A percentile compares a stretch with the other conserved stretches of the same genome.
Conservation (phyloP, 2,329 filamentous ascomycete species). For the Paraconiothyrium sp. region DNA sequence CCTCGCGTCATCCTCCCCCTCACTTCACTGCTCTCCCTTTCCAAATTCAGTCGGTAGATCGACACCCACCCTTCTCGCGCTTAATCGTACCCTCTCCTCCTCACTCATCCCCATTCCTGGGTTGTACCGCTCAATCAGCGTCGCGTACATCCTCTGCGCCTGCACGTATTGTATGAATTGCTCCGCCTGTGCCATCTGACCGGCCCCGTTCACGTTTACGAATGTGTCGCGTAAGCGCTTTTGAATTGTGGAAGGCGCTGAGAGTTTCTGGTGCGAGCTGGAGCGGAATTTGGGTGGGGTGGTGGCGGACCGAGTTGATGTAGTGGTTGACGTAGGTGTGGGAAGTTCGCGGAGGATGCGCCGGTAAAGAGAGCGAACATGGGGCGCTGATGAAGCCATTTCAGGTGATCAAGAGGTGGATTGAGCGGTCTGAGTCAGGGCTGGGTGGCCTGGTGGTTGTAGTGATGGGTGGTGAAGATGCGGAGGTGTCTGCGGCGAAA, state of each 20-base stretch:
- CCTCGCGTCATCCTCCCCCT: neutral
- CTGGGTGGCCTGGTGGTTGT: slow-evolving; percentile 11
- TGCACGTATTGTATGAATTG: slow-evolving; percentile 83
- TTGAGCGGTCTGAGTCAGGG: neutral
- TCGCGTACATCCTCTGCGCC: slow-evolving; percentile 85
- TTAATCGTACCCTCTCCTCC: slow-evolving; percentile 81
- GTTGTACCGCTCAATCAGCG: slow-evolving; percentile 89
- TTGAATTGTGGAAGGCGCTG: slow-evolving; percentile 73
- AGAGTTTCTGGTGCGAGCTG: slow-evolving; percentile 52
- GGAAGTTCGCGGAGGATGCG: slow-evolving; percentile 89
- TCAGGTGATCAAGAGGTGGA: neutral
- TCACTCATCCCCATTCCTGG: slow-evolving; percentile 89
- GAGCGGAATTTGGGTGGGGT: slow-evolving; percentile 48
- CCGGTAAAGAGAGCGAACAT: slow-evolving; percentile 83
- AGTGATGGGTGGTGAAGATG: slow-evolving; percentile 14
- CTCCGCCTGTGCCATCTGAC: slow-evolving; percentile 66
- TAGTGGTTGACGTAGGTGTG: slow-evolving; percentile 63
- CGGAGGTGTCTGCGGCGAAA: slow-evolving; percentile 42
- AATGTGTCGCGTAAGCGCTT: slow-evolving; percentile 73
- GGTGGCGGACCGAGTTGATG: slow-evolving; percentile 49
- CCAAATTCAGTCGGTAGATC: slow-evolving; percentile 76
- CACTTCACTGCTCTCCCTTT: slow-evolving; percentile 18
- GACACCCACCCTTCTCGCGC: slow-evolving; percentile 89
- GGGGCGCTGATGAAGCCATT: slow-evolving; percentile 55
- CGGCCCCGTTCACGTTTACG: slow-evolving; percentile 37